Percentiles rank a stretch among this genome's conserved stretches.
Evolutionary conservation across 2,329 filamentous ascomycete species (phyloP).

Genomic region (Aspergillus sp.): DNA sequence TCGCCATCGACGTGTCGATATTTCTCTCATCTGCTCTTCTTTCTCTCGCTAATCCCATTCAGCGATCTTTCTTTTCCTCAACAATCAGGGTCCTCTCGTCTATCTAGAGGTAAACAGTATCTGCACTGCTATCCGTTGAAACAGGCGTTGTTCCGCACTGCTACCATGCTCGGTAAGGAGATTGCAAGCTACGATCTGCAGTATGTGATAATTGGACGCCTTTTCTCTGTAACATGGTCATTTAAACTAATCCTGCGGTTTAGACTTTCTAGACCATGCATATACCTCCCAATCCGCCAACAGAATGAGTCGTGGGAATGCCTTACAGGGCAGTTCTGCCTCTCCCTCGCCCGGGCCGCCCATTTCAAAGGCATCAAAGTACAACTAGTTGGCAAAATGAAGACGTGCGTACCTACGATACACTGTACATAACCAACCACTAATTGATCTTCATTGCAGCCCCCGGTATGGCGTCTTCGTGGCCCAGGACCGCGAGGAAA

Average conservation of each 20-base stretch:
- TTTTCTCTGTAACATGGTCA: no score
- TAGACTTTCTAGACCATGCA: conserved; percentile 19
- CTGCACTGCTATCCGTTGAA: no score
- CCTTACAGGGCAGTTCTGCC: conserved; percentile 13
- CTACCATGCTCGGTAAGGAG: background rate
- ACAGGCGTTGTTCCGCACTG: background rate
- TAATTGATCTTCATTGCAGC: background rate
- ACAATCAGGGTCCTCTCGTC: no score
- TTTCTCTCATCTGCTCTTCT: background rate
- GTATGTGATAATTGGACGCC: background rate
- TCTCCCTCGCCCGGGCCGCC: conserved; percentile 7
- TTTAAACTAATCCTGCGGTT: background rate
- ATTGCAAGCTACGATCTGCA: background rate
- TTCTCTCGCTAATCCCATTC: background rate
- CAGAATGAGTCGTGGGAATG: background rate
- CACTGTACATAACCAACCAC: background rate
- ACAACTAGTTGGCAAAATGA: conserved; percentile 13
- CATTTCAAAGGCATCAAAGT: conserved; percentile 18
- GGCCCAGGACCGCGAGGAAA: conserved; percentile 4
- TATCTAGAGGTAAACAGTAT: no score
- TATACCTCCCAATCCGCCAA: conserved; percentile 13
- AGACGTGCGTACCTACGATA: conserved; percentile 12
- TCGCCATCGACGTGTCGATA: background rate
- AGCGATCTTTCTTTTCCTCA: background rate
- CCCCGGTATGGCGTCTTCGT: background rate